Conservation (phyloP, 2,329 filamentous ascomycete species). For the Alternaria triticina region DNA sequence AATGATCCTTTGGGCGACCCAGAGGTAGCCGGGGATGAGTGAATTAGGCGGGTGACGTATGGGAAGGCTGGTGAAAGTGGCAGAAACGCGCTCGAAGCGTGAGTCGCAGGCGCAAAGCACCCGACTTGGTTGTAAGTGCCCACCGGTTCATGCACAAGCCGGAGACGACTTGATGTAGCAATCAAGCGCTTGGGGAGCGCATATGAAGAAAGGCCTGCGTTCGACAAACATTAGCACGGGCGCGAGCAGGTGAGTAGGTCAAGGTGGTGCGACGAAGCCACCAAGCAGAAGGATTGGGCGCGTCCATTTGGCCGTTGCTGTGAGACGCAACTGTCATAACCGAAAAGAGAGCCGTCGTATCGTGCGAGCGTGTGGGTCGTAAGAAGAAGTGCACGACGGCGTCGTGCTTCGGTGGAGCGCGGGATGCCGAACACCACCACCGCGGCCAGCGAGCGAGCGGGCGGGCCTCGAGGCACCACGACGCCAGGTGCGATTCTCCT, state of each 20-base stretch:
- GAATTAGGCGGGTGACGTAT: conserved; percentile 9
- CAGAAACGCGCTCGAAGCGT: conserved; percentile 26
- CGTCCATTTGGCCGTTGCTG: conserved; percentile 38
- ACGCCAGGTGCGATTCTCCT: conserved; percentile 18
- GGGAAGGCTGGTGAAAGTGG: conserved; percentile 17
- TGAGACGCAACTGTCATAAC: conserved; percentile 48
- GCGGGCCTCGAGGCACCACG: conserved; percentile 16
- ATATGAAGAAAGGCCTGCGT: conserved; percentile 29
- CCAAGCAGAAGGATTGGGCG: conserved; percentile 33
- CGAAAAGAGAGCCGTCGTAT: conserved; percentile 37
- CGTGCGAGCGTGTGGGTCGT: conserved; percentile 28
- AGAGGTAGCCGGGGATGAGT: not conserved
- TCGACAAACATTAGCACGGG: conserved; percentile 48
- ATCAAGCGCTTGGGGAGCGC: conserved; percentile 36
- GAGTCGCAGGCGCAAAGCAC: conserved; percentile 34
- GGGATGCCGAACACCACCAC: conserved; percentile 29
- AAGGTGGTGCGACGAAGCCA: conserved; percentile 35
- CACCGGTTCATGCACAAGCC: conserved; percentile 33
- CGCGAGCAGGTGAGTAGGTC: conserved; percentile 31
- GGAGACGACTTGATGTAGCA: conserved; percentile 27
- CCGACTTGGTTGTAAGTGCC: conserved; percentile 1
- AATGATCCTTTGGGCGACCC: not conserved
- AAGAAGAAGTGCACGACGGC: conserved; percentile 32
- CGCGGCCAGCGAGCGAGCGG: conserved; percentile 19
- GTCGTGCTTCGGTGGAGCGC: conserved; percentile 39